Conservation (phyloP, 306 rosid genomes). For the Hippophae tibetana region DNA sequence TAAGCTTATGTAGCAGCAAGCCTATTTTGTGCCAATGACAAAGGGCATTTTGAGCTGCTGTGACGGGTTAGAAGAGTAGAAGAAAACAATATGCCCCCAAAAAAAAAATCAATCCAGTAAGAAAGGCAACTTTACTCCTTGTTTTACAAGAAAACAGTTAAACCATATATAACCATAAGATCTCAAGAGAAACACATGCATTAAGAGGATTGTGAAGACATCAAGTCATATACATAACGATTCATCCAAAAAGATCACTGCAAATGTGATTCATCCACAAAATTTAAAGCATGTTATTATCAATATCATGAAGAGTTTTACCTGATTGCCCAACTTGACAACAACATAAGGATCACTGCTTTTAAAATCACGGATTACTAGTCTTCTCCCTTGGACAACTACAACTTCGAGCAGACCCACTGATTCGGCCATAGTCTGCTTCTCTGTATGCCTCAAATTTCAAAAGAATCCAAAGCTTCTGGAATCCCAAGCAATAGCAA, state of each 20-base stretch:
- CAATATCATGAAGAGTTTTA: conserved; percentile 7
- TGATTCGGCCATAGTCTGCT: conserved; percentile 49
- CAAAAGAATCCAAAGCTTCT: conserved; percentile 4
- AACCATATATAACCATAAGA: too few relatives aligned
- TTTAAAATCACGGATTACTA: conserved; percentile 93
- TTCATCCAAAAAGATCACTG: not conserved
- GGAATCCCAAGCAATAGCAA: not conserved
- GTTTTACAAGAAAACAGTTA: too few relatives aligned
- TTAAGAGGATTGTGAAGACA: too few relatives aligned
- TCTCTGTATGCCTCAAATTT: conserved; percentile 8
- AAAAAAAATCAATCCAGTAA: too few relatives aligned
- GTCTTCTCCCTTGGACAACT: conserved; percentile 70
- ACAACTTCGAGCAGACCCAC: conserved; percentile 60
- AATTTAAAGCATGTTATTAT: not conserved
- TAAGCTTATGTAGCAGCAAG: too few relatives aligned
- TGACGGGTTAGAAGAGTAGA: too few relatives aligned
- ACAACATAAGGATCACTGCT: conserved; percentile 96
- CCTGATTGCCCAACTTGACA: conserved; percentile 87
- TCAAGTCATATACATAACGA: too few relatives aligned
- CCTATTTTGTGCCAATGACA: too few relatives aligned
- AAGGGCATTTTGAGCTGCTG: too few relatives aligned
- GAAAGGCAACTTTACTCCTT: too few relatives aligned
- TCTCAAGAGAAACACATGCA: too few relatives aligned
- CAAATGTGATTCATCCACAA: not conserved
- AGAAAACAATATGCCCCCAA: too few relatives aligned